Conservation (phyloP, 257 asterid species). For the Ilex aquifolium region DNA sequence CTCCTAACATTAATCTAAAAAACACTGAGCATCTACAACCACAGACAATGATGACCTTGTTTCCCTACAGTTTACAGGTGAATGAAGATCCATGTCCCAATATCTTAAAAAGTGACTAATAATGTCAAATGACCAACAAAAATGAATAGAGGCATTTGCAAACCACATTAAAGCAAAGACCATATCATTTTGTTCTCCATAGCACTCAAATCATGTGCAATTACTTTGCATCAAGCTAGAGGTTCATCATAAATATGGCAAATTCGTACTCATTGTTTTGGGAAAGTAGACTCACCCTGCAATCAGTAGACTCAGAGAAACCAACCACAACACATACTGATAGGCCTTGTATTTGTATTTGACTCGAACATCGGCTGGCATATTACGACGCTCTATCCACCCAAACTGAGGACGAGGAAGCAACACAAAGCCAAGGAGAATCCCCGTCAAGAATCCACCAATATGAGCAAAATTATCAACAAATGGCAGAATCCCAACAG, state of each 20-base stretch:
- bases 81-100: too few species aligned
- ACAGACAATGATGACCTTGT: neutral
- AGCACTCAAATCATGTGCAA: neutral
- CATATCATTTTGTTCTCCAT: neutral
- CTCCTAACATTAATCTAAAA: neutral
- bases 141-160: neutral
- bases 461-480: constrained; percentile 8
- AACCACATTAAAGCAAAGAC: neutral
- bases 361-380: neutral
- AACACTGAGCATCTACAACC: neutral
- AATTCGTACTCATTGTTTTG: neutral
- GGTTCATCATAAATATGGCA: neutral
- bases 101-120: neutral
- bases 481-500: constrained; percentile 2
- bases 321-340: constrained; percentile 1
- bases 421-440: constrained; percentile 7
- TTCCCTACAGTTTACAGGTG: neutral
- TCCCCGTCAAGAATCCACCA: constrained; percentile 4
- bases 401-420: constrained; percentile 7
- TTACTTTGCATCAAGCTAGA: neutral
- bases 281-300: neutral
- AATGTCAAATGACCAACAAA: neutral
- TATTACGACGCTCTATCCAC: neutral
- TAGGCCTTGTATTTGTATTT: neutral
- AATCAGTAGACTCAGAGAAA: neutral